These are phyloP conservation scores for Chamaenerion angustifolium DNA, from an alignment of 345 rosid genomes.

Conservation along the genomic window DNA sequence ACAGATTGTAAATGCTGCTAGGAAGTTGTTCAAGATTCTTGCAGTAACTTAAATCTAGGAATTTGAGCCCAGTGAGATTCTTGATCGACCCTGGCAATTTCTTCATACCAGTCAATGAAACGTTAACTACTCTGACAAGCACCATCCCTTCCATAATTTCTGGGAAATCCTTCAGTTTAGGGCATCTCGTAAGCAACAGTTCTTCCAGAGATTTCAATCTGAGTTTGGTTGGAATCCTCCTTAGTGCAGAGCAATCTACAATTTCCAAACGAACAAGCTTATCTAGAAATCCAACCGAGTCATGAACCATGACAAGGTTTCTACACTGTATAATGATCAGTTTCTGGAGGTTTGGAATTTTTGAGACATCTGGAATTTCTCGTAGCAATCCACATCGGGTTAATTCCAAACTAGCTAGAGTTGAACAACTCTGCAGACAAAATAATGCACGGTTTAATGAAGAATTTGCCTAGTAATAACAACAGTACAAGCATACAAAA, in stretches of 20 bases:
- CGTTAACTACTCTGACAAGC: constrained; percentile 4
- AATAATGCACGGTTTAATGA: no score
- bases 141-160: constrained; percentile 6
- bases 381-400: background rate
- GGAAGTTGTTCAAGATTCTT: constrained; percentile 13
- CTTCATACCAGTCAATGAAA: constrained; percentile 9
- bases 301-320: constrained; percentile 10
- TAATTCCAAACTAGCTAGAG: constrained; percentile 1
- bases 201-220: constrained; percentile 10
- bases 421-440: constrained; percentile 1
- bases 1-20: constrained; percentile 11
- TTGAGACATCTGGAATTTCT: constrained; percentile 9
- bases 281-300: constrained; percentile 9
- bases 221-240: constrained; percentile 9
- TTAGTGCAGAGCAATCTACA: constrained; percentile 12
- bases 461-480: no score
- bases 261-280: constrained; percentile 13
- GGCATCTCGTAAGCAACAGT: constrained; percentile 13
- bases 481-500: no score
- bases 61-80: constrained; percentile 7
- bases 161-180: constrained; percentile 14
- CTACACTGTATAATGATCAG: constrained; percentile 10
- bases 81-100: constrained; percentile 15
- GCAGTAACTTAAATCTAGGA: constrained; percentile 9
- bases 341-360: constrained; percentile 8